These are phyloP conservation scores for Penicillium bialowiezense DNA, from an alignment of 495 filamentous ascomycete genomes.

Conservation along the genomic window DNA sequence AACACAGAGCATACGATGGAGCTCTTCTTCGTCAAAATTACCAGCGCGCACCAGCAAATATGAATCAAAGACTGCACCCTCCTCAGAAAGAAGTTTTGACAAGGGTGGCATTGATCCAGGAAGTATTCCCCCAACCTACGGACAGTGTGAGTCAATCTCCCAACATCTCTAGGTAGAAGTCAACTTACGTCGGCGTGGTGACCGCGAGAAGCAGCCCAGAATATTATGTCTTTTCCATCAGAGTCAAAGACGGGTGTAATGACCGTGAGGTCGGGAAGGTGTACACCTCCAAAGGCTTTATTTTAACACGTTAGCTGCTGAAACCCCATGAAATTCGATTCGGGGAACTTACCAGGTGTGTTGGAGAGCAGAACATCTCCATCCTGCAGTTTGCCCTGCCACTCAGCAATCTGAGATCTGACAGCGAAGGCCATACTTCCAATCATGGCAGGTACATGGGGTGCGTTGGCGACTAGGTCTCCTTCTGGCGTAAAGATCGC, in stretches of 20 bases:
- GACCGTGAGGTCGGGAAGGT: slow-evolving; percentile 86
- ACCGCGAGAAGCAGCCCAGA: slow-evolving; percentile 87
- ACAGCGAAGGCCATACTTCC: slow-evolving; percentile 89
- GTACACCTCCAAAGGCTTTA: slow-evolving; percentile 82
- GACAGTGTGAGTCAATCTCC: neutral
- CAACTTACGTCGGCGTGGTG: slow-evolving; percentile 61
- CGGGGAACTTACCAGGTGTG: slow-evolving; percentile 59
- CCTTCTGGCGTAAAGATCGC: slow-evolving; percentile 36
- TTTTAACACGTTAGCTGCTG: slow-evolving; percentile 33
- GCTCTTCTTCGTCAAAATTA: slow-evolving; percentile 73
- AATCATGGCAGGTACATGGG: slow-evolving; percentile 81
- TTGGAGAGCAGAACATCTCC: slow-evolving; percentile 88
- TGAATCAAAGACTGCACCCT: slow-evolving; percentile 82
- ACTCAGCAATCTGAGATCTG: slow-evolving; percentile 75
- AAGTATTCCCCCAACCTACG: slow-evolving; percentile 72
- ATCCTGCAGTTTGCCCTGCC: slow-evolving; percentile 73
- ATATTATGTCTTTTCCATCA: slow-evolving; percentile 67
- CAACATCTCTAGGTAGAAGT: neutral
- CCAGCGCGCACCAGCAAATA: slow-evolving; percentile 85
- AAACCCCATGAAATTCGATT: neutral
- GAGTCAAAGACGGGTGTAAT: slow-evolving; percentile 79
- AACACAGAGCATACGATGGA: slow-evolving; percentile 71
- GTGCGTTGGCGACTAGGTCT: slow-evolving; percentile 43
- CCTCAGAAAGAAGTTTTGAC: slow-evolving; percentile 82
- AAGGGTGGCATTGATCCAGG: slow-evolving; percentile 92